phyloP scores from a whole-genome alignment of 2,329 filamentous ascomycete species.

The Fusarium multiceps region DNA sequence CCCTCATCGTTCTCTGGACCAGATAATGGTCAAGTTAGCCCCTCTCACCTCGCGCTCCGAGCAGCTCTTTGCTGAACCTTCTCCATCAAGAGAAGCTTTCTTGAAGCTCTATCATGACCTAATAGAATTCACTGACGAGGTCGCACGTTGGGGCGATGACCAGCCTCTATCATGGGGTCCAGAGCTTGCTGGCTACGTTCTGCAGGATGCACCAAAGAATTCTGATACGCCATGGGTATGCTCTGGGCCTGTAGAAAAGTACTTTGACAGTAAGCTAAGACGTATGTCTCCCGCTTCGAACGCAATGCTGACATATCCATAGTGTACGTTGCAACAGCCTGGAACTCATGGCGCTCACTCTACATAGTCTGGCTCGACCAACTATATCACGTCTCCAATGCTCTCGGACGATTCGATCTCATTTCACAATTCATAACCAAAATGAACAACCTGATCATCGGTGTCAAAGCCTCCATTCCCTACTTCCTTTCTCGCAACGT shows the following conservation, averaged over 20 bases:
- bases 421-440: neutral
- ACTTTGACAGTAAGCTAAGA: constrained; percentile 1
- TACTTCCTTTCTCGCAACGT: constrained; percentile 6
- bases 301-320: neutral
- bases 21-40: constrained; percentile 7
- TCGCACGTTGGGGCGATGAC: constrained; percentile 5
- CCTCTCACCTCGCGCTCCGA: constrained; percentile 8
- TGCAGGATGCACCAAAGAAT: neutral
- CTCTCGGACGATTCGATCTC: neutral
- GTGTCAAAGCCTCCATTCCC: constrained; percentile 8
- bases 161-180: neutral
- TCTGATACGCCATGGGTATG: neutral
- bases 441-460: neutral
- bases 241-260: constrained; percentile 8
- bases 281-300: fast-evolving
- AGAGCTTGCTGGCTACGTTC: constrained; percentile 4
- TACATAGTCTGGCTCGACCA: constrained; percentile 13
- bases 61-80: neutral
- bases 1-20: constrained; percentile 5
- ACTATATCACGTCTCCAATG: constrained; percentile 2
- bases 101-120: neutral
- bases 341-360: constrained; percentile 20
- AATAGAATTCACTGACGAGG: neutral
- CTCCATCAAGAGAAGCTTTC: neutral
- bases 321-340: constrained; percentile 15